Evolutionary conservation across 371 early-diverging fungal genomes (phyloP).

Genomic region (Actinomucor elegans): DNA sequence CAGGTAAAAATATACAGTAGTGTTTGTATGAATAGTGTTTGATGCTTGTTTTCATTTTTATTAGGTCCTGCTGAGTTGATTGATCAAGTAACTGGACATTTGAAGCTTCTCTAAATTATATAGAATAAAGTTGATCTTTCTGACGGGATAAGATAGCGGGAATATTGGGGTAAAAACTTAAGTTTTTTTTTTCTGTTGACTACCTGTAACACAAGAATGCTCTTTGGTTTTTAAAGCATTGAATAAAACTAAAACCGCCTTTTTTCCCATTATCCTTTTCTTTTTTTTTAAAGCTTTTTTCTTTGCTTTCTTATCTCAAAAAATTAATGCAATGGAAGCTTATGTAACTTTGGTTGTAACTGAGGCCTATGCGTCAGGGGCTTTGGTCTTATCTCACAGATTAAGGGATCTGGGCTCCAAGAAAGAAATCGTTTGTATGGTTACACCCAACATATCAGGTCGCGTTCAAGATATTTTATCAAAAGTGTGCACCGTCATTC

Average conservation of each 20-base stretch:
- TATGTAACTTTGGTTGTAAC: constrained; percentile 77
- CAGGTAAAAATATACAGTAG: constrained; percentile 56
- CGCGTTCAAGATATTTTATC: constrained; percentile 47
- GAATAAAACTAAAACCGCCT: neutral
- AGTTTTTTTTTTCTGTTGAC: no score
- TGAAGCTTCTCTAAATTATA: constrained; percentile 79
- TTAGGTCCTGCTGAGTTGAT: constrained; percentile 74
- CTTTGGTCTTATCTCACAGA: constrained; percentile 78
- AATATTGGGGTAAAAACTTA: no score
- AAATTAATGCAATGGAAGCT: constrained; percentile 45
- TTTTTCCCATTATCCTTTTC: neutral
- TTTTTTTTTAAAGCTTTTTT: constrained; percentile 3
- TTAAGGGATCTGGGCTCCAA: constrained; percentile 67
- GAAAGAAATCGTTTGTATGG: constrained; percentile 69
- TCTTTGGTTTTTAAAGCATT: no score
- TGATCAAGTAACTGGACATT: constrained; percentile 80
- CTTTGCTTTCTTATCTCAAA: neutral
- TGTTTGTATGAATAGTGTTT: neutral
- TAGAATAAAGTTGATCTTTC: no score
- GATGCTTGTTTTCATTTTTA: neutral
- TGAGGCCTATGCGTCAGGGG: constrained; percentile 83
- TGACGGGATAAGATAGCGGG: no score
- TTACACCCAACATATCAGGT: constrained; percentile 57
- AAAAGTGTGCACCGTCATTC: constrained; percentile 64
- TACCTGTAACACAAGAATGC: constrained; percentile 11